Conservation (phyloP, 179 eudicot genomes). For the Vitellaria paradoxa region DNA sequence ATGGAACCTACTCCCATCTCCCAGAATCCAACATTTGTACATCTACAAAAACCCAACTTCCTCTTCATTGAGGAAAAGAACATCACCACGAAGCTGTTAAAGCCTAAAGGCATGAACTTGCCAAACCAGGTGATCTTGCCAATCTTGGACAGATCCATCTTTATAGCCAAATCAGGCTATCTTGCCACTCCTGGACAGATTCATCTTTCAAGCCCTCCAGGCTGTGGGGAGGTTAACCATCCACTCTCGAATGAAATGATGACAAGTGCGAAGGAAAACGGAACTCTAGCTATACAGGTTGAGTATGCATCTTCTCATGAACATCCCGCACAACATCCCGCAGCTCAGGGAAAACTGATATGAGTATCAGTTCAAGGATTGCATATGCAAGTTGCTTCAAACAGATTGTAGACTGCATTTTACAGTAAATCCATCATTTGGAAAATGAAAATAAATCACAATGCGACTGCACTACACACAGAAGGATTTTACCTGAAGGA, state of each 20-base stretch:
- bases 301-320: slow-evolving; percentile 50
- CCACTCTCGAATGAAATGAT: background rate
- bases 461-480: background rate
- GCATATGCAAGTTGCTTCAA: slow-evolving; percentile 86
- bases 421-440: slow-evolving; percentile 4
- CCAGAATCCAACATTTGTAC: background rate
- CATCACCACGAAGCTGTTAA: background rate
- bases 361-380: slow-evolving; percentile 65
- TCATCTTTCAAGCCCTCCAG: background rate
- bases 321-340: slow-evolving; percentile 64
- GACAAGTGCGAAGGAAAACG: background rate
- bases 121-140: too few relatives aligned
- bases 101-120: background rate
- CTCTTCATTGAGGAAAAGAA: background rate
- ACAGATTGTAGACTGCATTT: slow-evolving; percentile 74
- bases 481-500: slow-evolving; percentile 66
- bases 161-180: background rate
- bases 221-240: background rate
- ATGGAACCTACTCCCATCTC: background rate
- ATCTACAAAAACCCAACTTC: background rate
- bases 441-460: slow-evolving; percentile 1
- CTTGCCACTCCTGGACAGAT: background rate
- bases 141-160: too few relatives aligned
- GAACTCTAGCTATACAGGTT: slow-evolving; percentile 20
- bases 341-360: slow-evolving; percentile 88